Percentiles rank a stretch among this genome's conserved stretches.
Evolutionary conservation across 306 rosid species (phyloP).

Genomic region (Vigna hirtella): DNA sequence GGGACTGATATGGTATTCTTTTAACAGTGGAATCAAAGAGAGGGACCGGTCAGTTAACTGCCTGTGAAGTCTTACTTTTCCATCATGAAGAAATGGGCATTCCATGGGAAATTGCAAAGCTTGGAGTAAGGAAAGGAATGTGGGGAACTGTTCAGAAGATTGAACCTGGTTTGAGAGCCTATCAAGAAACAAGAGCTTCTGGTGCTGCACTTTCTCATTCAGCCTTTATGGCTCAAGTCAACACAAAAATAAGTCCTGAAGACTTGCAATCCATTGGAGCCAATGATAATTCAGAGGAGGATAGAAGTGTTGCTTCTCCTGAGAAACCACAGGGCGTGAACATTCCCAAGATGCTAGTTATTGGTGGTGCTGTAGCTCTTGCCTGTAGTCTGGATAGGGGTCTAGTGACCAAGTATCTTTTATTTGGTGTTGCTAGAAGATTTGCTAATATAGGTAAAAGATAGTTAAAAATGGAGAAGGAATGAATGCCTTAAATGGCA

Average conservation of each 20-base stretch:
- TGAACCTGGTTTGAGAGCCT: constrained; percentile 83
- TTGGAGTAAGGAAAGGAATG: constrained; percentile 93
- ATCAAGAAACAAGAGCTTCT: constrained; percentile 73
- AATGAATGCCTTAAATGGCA: constrained; percentile 38
- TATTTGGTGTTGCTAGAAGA: constrained; percentile 90
- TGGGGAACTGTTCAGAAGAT: constrained; percentile 94
- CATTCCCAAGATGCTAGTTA: constrained; percentile 56
- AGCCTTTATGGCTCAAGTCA: constrained; percentile 66
- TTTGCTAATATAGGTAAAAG: constrained; percentile 77
- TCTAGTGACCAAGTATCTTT: constrained; percentile 75
- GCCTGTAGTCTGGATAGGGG: constrained; percentile 96
- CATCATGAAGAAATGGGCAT: constrained; percentile 99
- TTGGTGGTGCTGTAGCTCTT: constrained; percentile 81
- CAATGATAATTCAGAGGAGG: constrained; percentile 42
- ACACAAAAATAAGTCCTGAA: constrained; percentile 61
- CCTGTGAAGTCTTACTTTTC: constrained; percentile 90
- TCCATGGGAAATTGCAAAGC: constrained; percentile 97
- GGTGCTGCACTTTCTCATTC: constrained; percentile 68
- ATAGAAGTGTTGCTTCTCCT: constrained; percentile 32
- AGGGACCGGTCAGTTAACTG: constrained; percentile 65
- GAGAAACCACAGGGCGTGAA: constrained; percentile 72
- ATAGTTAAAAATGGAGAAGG: constrained; percentile 42
- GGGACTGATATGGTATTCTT: constrained; percentile 25
- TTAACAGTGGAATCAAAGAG: constrained; percentile 76
- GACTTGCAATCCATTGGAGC: constrained; percentile 63